phyloP scores from a whole-genome alignment of 2,329 filamentous ascomycete genomes.

The Basipetospora sp. region DNA sequence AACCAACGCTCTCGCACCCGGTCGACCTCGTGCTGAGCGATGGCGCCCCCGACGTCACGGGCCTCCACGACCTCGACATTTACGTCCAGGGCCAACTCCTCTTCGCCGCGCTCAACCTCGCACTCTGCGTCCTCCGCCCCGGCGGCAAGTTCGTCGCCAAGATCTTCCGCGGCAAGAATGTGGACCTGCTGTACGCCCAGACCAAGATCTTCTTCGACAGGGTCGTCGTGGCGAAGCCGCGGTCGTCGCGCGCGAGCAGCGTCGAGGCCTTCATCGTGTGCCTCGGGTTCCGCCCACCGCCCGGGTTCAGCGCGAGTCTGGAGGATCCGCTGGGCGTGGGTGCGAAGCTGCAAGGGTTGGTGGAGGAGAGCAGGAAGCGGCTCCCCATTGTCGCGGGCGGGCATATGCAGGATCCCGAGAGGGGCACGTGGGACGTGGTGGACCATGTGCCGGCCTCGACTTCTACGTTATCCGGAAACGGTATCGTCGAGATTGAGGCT shows the following conservation, averaged over 20 bases:
- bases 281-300: conserved; percentile 69
- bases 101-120: conserved; percentile 84
- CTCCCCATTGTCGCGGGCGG: conserved; percentile 26
- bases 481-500: conserved; percentile 15
- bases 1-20: conserved; percentile 50
- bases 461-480: conserved; percentile 28
- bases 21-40: conserved; percentile 93
- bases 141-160: conserved; percentile 96
- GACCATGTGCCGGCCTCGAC: conserved; percentile 10
- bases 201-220: conserved; percentile 76
- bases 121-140: conserved; percentile 78
- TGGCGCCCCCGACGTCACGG: conserved; percentile 90
- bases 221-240: conserved; percentile 83
- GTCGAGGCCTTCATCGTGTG: conserved; percentile 96
- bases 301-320: conserved; percentile 59
- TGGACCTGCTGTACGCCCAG: conserved; percentile 90
- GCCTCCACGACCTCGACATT: conserved; percentile 91
- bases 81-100: conserved; percentile 94
- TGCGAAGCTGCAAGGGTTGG: conserved; percentile 35
- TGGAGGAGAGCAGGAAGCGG: conserved; percentile 25
- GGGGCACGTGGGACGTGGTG: conserved; percentile 29
- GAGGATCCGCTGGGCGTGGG: conserved; percentile 60
- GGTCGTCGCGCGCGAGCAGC: conserved; percentile 88
- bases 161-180: conserved; percentile 87
- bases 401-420: conserved; percentile 30